These are phyloP conservation scores for Podila verticillata DNA, from an alignment of 192 early-diverging fungal species.

Conservation along the genomic window DNA sequence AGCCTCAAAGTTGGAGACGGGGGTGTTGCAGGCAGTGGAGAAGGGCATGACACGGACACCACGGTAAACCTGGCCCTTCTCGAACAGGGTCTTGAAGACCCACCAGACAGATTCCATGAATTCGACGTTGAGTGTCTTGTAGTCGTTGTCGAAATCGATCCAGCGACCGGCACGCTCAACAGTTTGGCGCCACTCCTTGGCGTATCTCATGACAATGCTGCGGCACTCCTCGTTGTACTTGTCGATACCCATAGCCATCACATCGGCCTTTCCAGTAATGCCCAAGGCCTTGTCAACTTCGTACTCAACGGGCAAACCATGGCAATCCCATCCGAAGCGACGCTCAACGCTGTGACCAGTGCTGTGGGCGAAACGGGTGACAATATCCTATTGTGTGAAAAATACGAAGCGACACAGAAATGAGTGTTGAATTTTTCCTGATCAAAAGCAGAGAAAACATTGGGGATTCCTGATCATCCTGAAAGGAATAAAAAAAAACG, in stretches of 20 bases:
- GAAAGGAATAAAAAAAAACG: too few species aligned
- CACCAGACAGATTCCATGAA: constrained; percentile 99
- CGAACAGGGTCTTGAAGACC: constrained; percentile 96
- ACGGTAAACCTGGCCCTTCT: constrained; percentile 95
- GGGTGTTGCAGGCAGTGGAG: constrained; percentile 91
- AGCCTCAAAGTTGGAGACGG: constrained; percentile 98
- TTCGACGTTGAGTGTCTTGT: constrained; percentile 94
- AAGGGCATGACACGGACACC: constrained; percentile 96
- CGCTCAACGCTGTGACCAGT: constrained; percentile 98
- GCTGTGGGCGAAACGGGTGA: constrained; percentile 94
- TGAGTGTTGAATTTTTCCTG: not conserved
- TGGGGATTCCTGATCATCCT: too few species aligned
- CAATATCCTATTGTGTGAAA: constrained; percentile 77
- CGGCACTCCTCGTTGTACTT: constrained; percentile 98
- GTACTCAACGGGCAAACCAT: constrained; percentile 89
- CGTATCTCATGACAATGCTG: constrained; percentile 95
- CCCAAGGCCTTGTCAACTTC: constrained; percentile 95
- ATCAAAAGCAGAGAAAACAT: too few species aligned
- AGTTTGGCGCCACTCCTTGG: constrained; percentile 91
- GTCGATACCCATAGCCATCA: constrained; percentile 93
- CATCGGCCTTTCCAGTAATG: constrained; percentile 90
- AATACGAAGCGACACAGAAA: not conserved
- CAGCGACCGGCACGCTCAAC: constrained; percentile 97
- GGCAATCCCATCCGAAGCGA: constrained; percentile 97
- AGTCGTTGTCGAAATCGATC: constrained; percentile 99